Evolutionary conservation across 2,329 filamentous ascomycete species (phyloP).

Genomic region (Trichophyton benhamiae): DNA sequence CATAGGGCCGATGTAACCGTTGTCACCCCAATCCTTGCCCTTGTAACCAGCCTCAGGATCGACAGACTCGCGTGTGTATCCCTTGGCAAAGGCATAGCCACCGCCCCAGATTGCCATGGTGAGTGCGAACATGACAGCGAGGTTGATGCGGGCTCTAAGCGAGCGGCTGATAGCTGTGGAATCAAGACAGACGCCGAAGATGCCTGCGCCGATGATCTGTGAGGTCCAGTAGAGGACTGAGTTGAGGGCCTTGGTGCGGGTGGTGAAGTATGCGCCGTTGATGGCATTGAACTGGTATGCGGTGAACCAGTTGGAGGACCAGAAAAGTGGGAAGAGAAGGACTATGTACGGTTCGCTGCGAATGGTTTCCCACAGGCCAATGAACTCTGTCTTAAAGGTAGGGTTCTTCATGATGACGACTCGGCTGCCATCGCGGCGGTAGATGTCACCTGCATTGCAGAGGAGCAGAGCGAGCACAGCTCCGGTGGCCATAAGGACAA

Average conservation of each 20-base stretch:
- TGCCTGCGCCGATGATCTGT: constrained; percentile 63
- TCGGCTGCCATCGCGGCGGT: constrained; percentile 63
- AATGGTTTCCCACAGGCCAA: constrained; percentile 64
- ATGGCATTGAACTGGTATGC: constrained; percentile 66
- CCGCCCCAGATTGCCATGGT: constrained; percentile 75
- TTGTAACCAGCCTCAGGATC: constrained; percentile 5
- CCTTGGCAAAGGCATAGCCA: constrained; percentile 63
- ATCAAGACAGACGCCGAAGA: constrained; percentile 64
- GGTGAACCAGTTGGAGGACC: constrained; percentile 69
- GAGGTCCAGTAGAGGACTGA: constrained; percentile 65
- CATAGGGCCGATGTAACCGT: constrained; percentile 64
- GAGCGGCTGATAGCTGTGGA: constrained; percentile 47
- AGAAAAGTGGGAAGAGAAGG: constrained; percentile 69
- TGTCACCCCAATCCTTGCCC: constrained; percentile 29
- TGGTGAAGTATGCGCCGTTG: constrained; percentile 59
- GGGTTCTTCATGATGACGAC: constrained; percentile 87
- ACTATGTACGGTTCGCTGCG: constrained; percentile 59
- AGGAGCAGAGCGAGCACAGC: constrained; percentile 58
- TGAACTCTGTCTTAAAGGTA: constrained; percentile 66
- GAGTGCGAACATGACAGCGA: constrained; percentile 50
- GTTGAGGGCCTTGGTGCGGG: constrained; percentile 64
- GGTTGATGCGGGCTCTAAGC: constrained; percentile 53
- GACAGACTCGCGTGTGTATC: constrained; percentile 40
- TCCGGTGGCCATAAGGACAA: constrained; percentile 66
- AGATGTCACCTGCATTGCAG: constrained; percentile 57